Evolutionary conservation across 1,284 basidiomycete genomes (phyloP).

Genomic region (Coniferiporia sulphurascens): DNA sequence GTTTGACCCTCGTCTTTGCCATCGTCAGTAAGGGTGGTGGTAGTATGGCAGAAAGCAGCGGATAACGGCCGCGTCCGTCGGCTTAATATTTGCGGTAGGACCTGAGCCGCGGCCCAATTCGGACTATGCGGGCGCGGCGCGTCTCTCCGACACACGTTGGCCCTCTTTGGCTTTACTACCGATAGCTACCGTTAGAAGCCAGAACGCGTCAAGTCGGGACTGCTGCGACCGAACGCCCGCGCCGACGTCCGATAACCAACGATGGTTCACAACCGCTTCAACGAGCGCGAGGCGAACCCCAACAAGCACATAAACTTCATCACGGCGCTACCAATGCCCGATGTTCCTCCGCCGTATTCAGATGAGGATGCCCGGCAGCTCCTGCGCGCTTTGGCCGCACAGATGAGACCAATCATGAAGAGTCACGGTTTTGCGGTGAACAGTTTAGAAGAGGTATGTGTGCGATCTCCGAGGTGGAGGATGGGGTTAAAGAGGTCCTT

Average conservation of each 20-base stretch:
- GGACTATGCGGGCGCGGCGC: not conserved
- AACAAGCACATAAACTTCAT: constrained; percentile 77
- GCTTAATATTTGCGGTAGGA: not conserved
- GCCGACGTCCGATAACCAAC: not conserved
- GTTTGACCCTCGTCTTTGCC: constrained; percentile 27
- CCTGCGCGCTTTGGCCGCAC: constrained; percentile 70
- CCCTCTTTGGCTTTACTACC: too few species aligned
- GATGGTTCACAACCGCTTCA: constrained; percentile 71
- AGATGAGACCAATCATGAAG: constrained; percentile 78
- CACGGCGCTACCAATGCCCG: constrained; percentile 44
- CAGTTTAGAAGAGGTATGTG: constrained; percentile 69
- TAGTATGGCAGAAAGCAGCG: not conserved
- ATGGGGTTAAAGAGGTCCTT: not conserved
- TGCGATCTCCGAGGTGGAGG: not conserved
- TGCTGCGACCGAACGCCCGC: not conserved
- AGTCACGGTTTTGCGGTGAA: constrained; percentile 68
- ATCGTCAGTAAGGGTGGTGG: not conserved
- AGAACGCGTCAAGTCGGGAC: not conserved
- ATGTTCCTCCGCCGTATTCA: constrained; percentile 30
- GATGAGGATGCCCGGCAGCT: constrained; percentile 60
- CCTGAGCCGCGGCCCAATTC: not conserved
- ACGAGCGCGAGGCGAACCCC: constrained; percentile 64
- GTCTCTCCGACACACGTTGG: not conserved
- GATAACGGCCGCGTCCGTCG: not conserved
- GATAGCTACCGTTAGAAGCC: not conserved